phyloP scores from a whole-genome alignment of 495 filamentous ascomycete species.

The Daldinia loculata region DNA sequence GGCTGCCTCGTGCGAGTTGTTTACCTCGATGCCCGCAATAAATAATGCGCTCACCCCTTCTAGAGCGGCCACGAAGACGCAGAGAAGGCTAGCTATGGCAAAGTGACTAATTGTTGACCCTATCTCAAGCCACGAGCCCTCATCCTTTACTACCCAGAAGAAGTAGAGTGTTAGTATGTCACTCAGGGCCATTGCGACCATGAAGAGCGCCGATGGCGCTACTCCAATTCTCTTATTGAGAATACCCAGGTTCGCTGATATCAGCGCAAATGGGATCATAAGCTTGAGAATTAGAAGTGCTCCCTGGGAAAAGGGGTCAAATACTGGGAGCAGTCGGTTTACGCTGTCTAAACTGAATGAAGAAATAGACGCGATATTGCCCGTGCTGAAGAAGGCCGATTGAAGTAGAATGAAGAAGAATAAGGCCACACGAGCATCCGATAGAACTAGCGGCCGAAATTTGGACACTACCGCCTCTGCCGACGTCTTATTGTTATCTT shows the following conservation, averaged over 20 bases:
- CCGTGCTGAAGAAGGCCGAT: conserved; percentile 96
- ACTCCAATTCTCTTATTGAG: conserved; percentile 87
- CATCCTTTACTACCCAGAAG: conserved; percentile 96
- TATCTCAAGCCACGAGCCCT: conserved; percentile 97
- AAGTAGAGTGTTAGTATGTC: conserved; percentile 96
- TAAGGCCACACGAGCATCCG: conserved; percentile 84
- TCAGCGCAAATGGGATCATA: conserved; percentile 91
- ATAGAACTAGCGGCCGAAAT: conserved; percentile 78
- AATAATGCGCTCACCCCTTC: conserved; percentile 88
- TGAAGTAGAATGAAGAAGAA: conserved; percentile 97
- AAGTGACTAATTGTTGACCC: conserved; percentile 96
- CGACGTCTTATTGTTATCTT: conserved; percentile 36
- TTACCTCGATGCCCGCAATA: conserved; percentile 81
- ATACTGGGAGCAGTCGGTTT: conserved; percentile 88
- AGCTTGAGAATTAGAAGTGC: conserved; percentile 89
- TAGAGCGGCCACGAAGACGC: conserved; percentile 88
- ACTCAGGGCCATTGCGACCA: conserved; percentile 90
- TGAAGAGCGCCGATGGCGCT: conserved; percentile 85
- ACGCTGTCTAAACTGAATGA: conserved; percentile 95
- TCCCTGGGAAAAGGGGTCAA: conserved; percentile 91
- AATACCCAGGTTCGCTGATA: conserved; percentile 92
- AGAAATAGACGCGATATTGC: conserved; percentile 94
- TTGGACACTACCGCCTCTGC: conserved; percentile 32
- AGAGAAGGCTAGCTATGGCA: conserved; percentile 85
- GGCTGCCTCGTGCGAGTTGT: conserved; percentile 41